Evolutionary conservation across 164 flowering plant genomes (phyloP).

Genomic region (Piper longum): DNA sequence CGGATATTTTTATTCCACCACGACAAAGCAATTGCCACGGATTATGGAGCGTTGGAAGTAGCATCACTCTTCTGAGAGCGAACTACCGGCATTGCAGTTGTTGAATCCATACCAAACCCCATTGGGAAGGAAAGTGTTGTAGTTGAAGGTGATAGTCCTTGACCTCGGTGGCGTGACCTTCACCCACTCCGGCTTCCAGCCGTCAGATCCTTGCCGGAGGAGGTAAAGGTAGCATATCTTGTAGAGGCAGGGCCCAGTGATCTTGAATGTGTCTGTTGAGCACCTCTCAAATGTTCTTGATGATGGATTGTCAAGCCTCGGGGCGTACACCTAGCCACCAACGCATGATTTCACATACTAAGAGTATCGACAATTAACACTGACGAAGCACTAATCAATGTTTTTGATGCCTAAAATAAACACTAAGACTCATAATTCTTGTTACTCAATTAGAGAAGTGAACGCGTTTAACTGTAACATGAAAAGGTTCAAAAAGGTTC

Average conservation of each 20-base stretch:
- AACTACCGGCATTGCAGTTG: slow-evolving; percentile 14
- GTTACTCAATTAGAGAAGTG: too few species aligned
- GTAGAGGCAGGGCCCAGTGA: slow-evolving; percentile 55
- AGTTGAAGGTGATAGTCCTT: slow-evolving; percentile 24
- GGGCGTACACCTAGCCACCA: slow-evolving; percentile 45
- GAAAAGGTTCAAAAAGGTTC: too few species aligned
- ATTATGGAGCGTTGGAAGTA: too few species aligned
- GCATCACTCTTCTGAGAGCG: slow-evolving; percentile 1
- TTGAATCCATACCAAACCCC: slow-evolving; percentile 50
- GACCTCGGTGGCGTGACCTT: slow-evolving; percentile 20
- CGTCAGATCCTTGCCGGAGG: slow-evolving; percentile 46
- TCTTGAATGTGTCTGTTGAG: slow-evolving; percentile 54
- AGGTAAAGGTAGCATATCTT: slow-evolving; percentile 48
- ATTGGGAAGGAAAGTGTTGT: slow-evolving; percentile 32
- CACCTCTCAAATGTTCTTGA: slow-evolving; percentile 55
- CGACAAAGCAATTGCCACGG: too few species aligned
- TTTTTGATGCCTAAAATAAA: neutral
- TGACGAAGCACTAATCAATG: too few species aligned
- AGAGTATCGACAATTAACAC: too few species aligned
- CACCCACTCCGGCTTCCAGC: slow-evolving; percentile 55
- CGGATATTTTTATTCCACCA: too few species aligned
- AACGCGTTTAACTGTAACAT: too few species aligned
- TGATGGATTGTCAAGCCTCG: slow-evolving; percentile 60
- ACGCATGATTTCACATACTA: neutral
- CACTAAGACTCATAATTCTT: too few species aligned